Evolutionary conservation across 108 stramenopile genomes (phyloP), one percentile per base, ranked within the genome.

Genomic region (Fistulifera pelliculosa): DNA sequence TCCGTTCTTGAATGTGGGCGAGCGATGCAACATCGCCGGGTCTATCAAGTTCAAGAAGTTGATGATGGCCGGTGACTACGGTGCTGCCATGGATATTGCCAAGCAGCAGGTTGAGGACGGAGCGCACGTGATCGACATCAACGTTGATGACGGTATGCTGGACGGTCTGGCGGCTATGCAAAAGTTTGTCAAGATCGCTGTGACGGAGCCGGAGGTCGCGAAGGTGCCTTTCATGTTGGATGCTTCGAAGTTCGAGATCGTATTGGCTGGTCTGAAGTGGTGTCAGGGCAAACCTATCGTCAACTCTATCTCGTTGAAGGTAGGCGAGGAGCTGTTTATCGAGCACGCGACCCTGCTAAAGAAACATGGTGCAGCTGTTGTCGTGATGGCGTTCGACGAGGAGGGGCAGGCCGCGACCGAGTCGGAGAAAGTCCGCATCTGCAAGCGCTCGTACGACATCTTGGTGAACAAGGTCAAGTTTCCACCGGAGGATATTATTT

Each of bases 151-250:
- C 64, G 98, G 98, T 58, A 82, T 98, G 71, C 65, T 98, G 64
- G 98, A 98, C 63, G 98, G 98, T 18, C 54, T 97, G 41, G 90
- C 94, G 15, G 96, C 96, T 8, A 98, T 98, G 98, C 92, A 94
- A 61, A 95, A 96, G 85, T 98, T 98, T 86, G 92, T 96, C 27
- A 96, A 96, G 83, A 97, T 98, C 65, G 96, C 96, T 35, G 85
- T 95, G 24, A 97, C 96, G 15, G 98, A 98, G 71, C 96, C 96
- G 16, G 98, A 98, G 52, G 72, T 97, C 27, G 61, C 86, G 38
- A 95, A 94, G 80, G 95, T 93, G 19, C 98, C 97, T 6, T 96
- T 98, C 78, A 97, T 98, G 97, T 63, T 98, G 58, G 97, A 98
- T 68, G 90, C 95, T 0, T 97, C 96, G 48, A 98, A 98, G 90